Percentiles rank a stretch among this genome's conserved stretches.
Conservation (phyloP, 371 early-diverging fungal genomes). For the Actinomortierella ambigua region DNA sequence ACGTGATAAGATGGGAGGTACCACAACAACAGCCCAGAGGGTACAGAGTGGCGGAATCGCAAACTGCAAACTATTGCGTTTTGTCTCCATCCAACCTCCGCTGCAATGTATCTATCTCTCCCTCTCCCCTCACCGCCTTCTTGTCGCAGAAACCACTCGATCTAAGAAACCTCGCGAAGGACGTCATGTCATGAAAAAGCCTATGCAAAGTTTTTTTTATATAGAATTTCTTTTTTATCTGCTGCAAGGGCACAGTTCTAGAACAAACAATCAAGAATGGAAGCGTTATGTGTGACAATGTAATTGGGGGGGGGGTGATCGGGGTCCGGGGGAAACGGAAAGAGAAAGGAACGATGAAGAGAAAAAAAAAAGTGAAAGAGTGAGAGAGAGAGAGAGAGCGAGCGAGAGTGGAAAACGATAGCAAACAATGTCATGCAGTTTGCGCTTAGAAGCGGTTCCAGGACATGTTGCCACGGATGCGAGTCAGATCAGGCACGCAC, state of each 20-base stretch:
- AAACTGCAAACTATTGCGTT: too few relatives aligned
- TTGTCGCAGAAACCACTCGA: too few relatives aligned
- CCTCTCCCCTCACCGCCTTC: too few relatives aligned
- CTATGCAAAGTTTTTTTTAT: slow-evolving; percentile 1
- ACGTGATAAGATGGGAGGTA: too few relatives aligned
- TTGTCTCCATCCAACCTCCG: too few relatives aligned
- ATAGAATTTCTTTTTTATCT: slow-evolving; percentile 10
- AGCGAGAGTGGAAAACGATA: neutral
- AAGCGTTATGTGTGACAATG: neutral
- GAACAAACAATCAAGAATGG: neutral
- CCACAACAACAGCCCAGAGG: too few relatives aligned
- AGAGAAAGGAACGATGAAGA: neutral
- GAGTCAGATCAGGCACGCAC: slow-evolving; percentile 87
- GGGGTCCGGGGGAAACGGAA: neutral
- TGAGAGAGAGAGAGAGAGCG: neutral
- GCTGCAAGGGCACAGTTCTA: neutral
- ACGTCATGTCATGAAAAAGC: too few relatives aligned
- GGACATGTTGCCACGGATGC: slow-evolving; percentile 83
- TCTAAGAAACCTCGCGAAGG: too few relatives aligned
- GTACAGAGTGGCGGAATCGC: too few relatives aligned
- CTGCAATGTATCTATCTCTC: too few relatives aligned
- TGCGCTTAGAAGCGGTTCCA: slow-evolving; percentile 60
- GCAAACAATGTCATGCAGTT: slow-evolving; percentile 3
- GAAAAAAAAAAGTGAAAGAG: neutral
- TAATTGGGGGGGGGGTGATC: neutral